Evolutionary conservation across 257 asterid species (phyloP).

Genomic region (Ehretia macrophylla): DNA sequence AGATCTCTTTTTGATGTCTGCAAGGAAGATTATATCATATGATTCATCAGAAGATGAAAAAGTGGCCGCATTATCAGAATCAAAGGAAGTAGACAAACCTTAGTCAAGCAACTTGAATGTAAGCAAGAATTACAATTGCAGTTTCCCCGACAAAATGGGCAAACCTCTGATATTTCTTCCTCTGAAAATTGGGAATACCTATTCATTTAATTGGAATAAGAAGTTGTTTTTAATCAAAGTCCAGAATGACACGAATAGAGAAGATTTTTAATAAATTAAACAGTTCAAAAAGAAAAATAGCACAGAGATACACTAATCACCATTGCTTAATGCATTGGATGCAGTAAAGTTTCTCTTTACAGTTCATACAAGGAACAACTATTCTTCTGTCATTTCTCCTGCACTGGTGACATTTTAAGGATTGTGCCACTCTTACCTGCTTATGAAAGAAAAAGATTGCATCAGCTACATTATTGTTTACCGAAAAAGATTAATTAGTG

Average conservation of each 20-base stretch:
- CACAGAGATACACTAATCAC: constrained; percentile 28
- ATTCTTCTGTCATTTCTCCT: constrained; percentile 43
- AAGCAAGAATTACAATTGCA: constrained; percentile 92
- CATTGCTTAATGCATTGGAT: constrained; percentile 70
- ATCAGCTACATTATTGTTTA: constrained; percentile 6
- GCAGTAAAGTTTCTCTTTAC: constrained; percentile 53
- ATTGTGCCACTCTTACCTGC: constrained; percentile 38
- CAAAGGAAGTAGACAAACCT: constrained; percentile 43
- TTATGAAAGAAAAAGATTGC: constrained; percentile 6
- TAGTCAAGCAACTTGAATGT: constrained; percentile 43
- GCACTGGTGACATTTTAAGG: constrained; percentile 68
- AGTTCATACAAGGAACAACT: constrained; percentile 67
- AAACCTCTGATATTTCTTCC: constrained; percentile 55
- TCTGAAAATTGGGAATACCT: constrained; percentile 70
- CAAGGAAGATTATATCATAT: constrained; percentile 14
- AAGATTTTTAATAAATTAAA: constrained; percentile 1
- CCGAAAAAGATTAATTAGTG: neutral
- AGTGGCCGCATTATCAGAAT: constrained; percentile 5
- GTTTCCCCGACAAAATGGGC: constrained; percentile 70
- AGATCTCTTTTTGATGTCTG: constrained; percentile 64
- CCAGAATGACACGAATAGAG: constrained; percentile 2
- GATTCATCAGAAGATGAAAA: constrained; percentile 14
- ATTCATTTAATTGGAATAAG: constrained; percentile 4
- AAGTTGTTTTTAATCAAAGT: no score
- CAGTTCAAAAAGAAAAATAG: neutral